Percentiles rank a stretch among this genome's conserved stretches.
These are phyloP conservation scores for Diaporthe sp. DNA, from an alignment of 2,329 filamentous ascomycete genomes.

Conservation along the genomic window DNA sequence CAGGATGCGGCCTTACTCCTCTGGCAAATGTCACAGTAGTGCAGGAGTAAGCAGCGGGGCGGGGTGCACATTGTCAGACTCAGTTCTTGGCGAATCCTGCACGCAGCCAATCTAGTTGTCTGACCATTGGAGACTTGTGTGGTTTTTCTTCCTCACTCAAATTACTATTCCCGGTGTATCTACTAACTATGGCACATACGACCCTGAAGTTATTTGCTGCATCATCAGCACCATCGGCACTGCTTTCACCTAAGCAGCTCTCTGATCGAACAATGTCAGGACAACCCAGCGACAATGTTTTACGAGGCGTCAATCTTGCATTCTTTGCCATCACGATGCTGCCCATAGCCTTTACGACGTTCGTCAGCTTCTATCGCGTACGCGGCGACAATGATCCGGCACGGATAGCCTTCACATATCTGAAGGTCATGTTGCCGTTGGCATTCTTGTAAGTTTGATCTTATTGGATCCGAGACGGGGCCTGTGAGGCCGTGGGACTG, in stretches of 20 bases:
- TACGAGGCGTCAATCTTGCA: background rate
- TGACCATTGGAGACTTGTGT: background rate
- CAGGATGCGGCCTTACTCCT: background rate
- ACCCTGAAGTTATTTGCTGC: background rate
- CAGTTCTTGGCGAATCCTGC: constrained; percentile 1
- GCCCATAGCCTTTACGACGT: background rate
- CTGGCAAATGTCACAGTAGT: background rate
- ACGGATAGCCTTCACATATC: background rate
- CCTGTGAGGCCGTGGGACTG: background rate
- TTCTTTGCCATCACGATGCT: background rate
- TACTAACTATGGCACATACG: background rate
- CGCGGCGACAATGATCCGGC: background rate
- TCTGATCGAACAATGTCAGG: background rate
- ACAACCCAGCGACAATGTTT: background rate
- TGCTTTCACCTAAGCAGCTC: background rate
- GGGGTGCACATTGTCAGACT: background rate
- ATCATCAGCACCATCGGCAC: background rate
- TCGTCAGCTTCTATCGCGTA: background rate
- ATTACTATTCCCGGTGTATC: background rate
- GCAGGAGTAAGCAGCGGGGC: background rate
- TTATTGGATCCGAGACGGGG: background rate
- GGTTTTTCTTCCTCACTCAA: background rate
- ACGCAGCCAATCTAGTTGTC: background rate
- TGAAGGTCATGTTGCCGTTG: constrained; percentile 3
- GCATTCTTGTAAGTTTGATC: background rate